These are phyloP conservation scores for Fusarium papillatum DNA, from an alignment of 2,329 filamentous ascomycete species.

Conservation along the genomic window DNA sequence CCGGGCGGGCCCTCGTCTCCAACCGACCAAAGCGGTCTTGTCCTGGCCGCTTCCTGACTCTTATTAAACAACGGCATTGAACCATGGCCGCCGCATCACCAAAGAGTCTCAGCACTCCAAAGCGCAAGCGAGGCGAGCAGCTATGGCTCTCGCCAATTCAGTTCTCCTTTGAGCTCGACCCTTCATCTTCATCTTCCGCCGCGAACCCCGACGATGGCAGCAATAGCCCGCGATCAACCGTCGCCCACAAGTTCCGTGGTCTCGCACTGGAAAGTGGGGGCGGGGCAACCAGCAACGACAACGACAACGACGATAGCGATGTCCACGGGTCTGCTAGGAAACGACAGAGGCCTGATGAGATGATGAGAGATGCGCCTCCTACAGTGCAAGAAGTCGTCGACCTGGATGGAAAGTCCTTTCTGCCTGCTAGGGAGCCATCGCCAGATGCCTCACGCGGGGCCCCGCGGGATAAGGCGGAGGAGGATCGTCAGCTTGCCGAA, in stretches of 20 bases:
- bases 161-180: constrained; percentile 66
- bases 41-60: constrained; percentile 16
- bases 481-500: constrained; percentile 13
- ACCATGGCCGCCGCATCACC: constrained; percentile 41
- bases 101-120: constrained; percentile 56
- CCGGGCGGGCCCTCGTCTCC: constrained; percentile 6
- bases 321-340: constrained; percentile 52
- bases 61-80: constrained; percentile 26
- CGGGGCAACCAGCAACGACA: constrained; percentile 52
- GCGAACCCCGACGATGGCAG: constrained; percentile 58
- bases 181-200: constrained; percentile 44
- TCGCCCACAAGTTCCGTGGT: constrained; percentile 66
- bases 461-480: constrained; percentile 7
- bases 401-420: constrained; percentile 21
- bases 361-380: constrained; percentile 45
- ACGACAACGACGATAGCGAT: constrained; percentile 45
- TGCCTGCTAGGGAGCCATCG: constrained; percentile 6
- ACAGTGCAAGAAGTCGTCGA: constrained; percentile 13
- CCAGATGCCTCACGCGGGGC: neutral
- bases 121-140: constrained; percentile 60
- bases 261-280: constrained; percentile 62
- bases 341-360: constrained; percentile 51
- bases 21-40: constrained; percentile 4
- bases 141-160: constrained; percentile 49
- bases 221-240: constrained; percentile 65